phyloP scores from a whole-genome alignment of 768 basidiomycete species.

The Boletus subparvulus region DNA sequence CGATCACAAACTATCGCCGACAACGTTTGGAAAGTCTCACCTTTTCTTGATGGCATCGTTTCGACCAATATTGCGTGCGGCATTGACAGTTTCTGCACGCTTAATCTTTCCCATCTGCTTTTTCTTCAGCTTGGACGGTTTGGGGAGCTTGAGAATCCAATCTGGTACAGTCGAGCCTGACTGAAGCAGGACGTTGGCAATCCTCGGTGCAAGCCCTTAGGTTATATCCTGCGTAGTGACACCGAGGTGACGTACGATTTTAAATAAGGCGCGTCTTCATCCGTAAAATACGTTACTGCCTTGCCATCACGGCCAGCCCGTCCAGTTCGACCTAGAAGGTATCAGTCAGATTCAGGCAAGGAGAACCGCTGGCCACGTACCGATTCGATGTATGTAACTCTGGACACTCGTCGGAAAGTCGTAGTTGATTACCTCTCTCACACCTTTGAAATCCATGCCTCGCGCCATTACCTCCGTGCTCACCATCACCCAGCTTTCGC shows the following conservation, averaged over 20 bases:
- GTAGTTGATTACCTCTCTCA: conserved; percentile 92
- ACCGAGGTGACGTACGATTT: conserved; percentile 63
- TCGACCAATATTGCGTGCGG: conserved; percentile 66
- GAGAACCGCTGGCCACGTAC: conserved; percentile 36
- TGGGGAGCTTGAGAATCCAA: conserved; percentile 94
- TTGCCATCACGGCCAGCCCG: conserved; percentile 90
- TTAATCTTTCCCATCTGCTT: conserved; percentile 82
- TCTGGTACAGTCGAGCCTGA: conserved; percentile 90
- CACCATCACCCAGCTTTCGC: conserved; percentile 92
- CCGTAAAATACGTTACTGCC: conserved; percentile 94
- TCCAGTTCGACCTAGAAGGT: conserved; percentile 77
- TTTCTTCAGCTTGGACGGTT: conserved; percentile 87
- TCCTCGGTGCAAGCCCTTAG: conserved; percentile 44
- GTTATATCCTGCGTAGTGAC: conserved; percentile 1
- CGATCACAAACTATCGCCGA: background rate
- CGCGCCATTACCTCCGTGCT: conserved; percentile 97
- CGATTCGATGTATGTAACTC: conserved; percentile 95
- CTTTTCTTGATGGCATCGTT: conserved; percentile 72
- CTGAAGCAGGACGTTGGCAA: conserved; percentile 93
- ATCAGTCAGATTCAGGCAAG: conserved; percentile 1
- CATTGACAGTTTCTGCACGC: conserved; percentile 72
- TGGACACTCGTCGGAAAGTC: conserved; percentile 96
- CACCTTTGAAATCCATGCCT: conserved; percentile 97
- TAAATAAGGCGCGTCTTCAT: conserved; percentile 88
- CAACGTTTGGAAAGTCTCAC: conserved; percentile 35